Conservation (phyloP, 2,329 filamentous ascomycete genomes). For the Diaporthe sp. region DNA sequence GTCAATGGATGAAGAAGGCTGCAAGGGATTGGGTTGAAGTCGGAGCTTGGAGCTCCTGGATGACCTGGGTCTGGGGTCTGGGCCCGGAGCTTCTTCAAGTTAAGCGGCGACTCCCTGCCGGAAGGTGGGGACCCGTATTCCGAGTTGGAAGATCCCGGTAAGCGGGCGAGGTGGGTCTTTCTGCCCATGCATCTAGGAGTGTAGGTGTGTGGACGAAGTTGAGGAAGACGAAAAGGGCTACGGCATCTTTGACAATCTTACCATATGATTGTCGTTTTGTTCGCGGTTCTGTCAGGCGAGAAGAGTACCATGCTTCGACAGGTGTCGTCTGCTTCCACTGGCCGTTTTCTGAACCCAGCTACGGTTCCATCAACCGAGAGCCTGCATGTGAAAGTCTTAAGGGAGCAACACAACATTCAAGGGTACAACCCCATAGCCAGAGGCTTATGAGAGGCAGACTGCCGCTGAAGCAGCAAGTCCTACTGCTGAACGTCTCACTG, state of each 20-base stretch:
- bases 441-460: not conserved
- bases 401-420: not conserved
- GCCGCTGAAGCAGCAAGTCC: not conserved
- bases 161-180: slow-evolving; percentile 7
- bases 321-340: not conserved
- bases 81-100: slow-evolving; percentile 30
- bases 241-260: not conserved
- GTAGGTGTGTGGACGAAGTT: not conserved
- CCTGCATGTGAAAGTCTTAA: not conserved
- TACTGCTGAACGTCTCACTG: not conserved
- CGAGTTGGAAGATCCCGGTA: slow-evolving; percentile 24
- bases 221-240: not conserved
- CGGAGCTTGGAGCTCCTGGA: slow-evolving; percentile 30
- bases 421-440: not conserved
- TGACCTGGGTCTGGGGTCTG: slow-evolving; percentile 23
- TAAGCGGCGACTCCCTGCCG: slow-evolving; percentile 14
- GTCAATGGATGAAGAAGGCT: slow-evolving; percentile 6
- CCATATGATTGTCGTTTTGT: not conserved
- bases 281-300: not conserved
- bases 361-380: not conserved
- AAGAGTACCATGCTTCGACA: not conserved
- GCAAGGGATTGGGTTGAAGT: slow-evolving; percentile 21
- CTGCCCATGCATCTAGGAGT: not conserved
- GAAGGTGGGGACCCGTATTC: slow-evolving; percentile 23
- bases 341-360: not conserved